A percentile compares a stretch with the other conserved stretches of the same genome.
Conservation (phyloP, 305 asterid genomes). For the Rubia balearica region DNA sequence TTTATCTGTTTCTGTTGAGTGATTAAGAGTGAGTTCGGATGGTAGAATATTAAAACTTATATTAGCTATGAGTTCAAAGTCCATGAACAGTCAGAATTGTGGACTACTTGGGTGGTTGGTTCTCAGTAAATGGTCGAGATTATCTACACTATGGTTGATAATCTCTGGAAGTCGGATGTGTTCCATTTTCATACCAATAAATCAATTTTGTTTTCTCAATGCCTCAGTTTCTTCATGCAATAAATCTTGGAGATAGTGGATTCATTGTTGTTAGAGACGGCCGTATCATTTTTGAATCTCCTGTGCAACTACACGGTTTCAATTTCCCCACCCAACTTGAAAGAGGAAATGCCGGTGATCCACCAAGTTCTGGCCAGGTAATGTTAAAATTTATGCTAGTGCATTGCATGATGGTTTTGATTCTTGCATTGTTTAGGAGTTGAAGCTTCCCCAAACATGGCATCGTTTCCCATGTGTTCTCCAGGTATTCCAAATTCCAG, state of each 20-base stretch:
- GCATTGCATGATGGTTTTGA: not conserved
- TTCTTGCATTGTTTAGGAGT: not conserved
- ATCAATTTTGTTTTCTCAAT: not conserved
- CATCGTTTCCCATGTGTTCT: no score
- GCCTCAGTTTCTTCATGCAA: slow-evolving; percentile 60
- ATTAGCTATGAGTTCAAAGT: not conserved
- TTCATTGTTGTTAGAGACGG: slow-evolving; percentile 72
- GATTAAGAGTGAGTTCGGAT: not conserved
- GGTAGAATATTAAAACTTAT: not conserved
- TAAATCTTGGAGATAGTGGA: slow-evolving; percentile 94
- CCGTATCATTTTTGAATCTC: slow-evolving; percentile 46
- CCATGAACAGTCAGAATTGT: not conserved
- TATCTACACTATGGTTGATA: not conserved
- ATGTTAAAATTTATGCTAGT: slow-evolving; percentile 3
- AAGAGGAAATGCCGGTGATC: slow-evolving; percentile 41
- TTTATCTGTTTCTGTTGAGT: not conserved
- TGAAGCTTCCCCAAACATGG: not conserved
- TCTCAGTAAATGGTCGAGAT: not conserved
- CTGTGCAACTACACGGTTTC: slow-evolving; percentile 79
- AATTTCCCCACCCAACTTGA: slow-evolving; percentile 74
- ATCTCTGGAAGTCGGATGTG: not conserved
- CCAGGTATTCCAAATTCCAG: slow-evolving; percentile 59
- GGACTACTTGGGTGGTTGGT: not conserved
- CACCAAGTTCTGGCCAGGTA: slow-evolving; percentile 78
- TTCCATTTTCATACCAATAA: not conserved